Evolutionary conservation across 805 yeast species (phyloP).

Genomic region (Candida peoriensis): DNA sequence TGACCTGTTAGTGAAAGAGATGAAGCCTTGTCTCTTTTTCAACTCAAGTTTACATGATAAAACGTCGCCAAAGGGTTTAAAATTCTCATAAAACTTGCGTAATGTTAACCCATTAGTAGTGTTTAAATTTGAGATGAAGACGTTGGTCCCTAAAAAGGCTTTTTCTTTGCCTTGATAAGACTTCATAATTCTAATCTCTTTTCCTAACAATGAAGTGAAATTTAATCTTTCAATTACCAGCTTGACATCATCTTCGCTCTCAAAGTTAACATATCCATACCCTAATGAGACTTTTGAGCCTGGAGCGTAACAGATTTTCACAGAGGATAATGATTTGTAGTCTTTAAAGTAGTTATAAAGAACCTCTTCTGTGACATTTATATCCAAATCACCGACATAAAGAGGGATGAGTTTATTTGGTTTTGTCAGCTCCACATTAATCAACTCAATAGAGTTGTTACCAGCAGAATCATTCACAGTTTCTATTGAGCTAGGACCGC

Average conservation of each 20-base stretch:
- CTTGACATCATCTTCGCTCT: slow-evolving; percentile 44
- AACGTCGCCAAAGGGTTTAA: slow-evolving; percentile 42
- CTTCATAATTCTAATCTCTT: slow-evolving; percentile 53
- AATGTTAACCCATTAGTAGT: slow-evolving; percentile 29
- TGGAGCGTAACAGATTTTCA: slow-evolving; percentile 56
- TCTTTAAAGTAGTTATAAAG: slow-evolving; percentile 39
- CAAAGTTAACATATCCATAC: slow-evolving; percentile 69
- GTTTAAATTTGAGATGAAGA: slow-evolving; percentile 41
- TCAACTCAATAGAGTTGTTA: slow-evolving; percentile 15
- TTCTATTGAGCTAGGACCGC: too few relatives aligned
- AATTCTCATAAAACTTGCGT: slow-evolving; percentile 43
- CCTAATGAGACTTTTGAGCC: slow-evolving; percentile 55
- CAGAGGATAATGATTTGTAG: slow-evolving; percentile 45
- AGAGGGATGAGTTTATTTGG: slow-evolving; percentile 14
- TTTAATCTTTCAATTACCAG: slow-evolving; percentile 54
- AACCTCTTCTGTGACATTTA: slow-evolving; percentile 42
- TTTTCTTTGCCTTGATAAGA: slow-evolving; percentile 43
- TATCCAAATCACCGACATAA: slow-evolving; percentile 63
- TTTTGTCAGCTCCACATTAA: slow-evolving; percentile 10
- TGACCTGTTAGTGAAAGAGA: slow-evolving; percentile 29
- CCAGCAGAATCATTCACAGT: slow-evolving; percentile 3
- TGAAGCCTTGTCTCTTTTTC: slow-evolving; percentile 35
- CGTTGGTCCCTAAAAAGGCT: slow-evolving; percentile 40
- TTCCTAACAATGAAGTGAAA: slow-evolving; percentile 34
- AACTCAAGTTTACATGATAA: slow-evolving; percentile 36